Percentiles rank a stretch among this genome's conserved stretches.
Evolutionary conservation across 2,329 filamentous ascomycete genomes (phyloP).

Genomic region (Aspergillus luchuensis): DNA sequence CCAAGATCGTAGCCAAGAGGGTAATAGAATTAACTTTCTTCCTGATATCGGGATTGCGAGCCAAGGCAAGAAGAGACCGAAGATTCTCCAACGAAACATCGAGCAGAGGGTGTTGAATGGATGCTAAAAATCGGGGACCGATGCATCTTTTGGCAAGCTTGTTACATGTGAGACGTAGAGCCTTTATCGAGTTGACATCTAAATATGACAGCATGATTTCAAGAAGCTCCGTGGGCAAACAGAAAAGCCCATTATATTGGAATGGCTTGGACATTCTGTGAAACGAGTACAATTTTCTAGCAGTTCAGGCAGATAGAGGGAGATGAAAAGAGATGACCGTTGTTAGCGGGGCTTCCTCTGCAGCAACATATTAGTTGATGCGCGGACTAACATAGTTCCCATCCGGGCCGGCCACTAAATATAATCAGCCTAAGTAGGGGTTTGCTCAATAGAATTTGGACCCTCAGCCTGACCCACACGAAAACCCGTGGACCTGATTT

Average conservation of each 20-base stretch:
- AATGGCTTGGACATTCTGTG: not conserved
- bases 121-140: conserved; percentile 11
- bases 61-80: not conserved
- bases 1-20: conserved; percentile 5
- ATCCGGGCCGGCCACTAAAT: no score
- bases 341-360: no score
- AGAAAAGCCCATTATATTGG: not conserved
- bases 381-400: no score
- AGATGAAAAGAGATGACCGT: no score
- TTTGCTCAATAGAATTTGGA: no score
- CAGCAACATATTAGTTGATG: no score
- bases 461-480: no score
- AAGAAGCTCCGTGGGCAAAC: not conserved
- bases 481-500: no score
- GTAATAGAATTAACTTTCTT: conserved; percentile 7
- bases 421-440: no score
- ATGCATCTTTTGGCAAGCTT: conserved; percentile 9
- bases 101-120: conserved; percentile 4
- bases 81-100: conserved; percentile 11
- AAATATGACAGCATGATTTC: conserved; percentile 8
- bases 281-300: no score
- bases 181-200: conserved; percentile 15
- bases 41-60: conserved; percentile 5
- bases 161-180: conserved; percentile 9
- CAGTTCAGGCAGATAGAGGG: no score